Percentiles rank a stretch among this genome's conserved stretches.
Conservation (phyloP, 495 filamentous ascomycete genomes). For the Elasticomyces elasticus region DNA sequence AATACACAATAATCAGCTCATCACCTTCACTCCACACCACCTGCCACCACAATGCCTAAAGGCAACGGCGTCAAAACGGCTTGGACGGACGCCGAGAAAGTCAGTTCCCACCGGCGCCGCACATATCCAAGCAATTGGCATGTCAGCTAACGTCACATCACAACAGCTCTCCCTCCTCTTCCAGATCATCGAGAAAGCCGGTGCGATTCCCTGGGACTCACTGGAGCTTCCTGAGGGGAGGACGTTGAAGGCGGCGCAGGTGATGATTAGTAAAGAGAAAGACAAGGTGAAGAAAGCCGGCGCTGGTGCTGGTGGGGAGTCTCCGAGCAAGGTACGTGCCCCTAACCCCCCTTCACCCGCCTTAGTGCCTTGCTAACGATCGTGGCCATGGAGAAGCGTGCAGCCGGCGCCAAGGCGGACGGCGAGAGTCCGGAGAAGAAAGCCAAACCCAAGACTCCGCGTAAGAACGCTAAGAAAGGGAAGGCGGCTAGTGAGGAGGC, state of each 20-base stretch:
- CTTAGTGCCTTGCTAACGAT: too few relatives aligned
- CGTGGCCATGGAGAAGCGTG: not conserved
- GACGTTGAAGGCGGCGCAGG: conserved; percentile 11
- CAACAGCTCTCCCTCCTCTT: conserved; percentile 29
- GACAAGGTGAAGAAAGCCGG: conserved; percentile 4
- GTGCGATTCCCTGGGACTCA: conserved; percentile 18
- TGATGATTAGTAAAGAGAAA: conserved; percentile 19
- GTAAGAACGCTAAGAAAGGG: conserved; percentile 9
- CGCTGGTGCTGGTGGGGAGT: not conserved
- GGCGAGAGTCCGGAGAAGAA: conserved; percentile 14
- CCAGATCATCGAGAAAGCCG: conserved; percentile 20
- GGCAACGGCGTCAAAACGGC: not conserved
- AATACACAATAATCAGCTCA: not conserved
- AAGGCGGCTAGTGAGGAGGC: not conserved
- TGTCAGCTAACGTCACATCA: not conserved
- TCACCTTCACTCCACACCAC: not conserved
- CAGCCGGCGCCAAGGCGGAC: conserved; percentile 5
- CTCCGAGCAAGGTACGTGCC: not conserved
- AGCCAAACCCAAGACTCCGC: conserved; percentile 13
- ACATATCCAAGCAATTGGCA: not conserved
- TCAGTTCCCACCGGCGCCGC: conserved; percentile 10
- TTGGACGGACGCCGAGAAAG: conserved; percentile 36
- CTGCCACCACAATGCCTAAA: not conserved
- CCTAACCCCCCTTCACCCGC: too few relatives aligned
- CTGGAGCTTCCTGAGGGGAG: conserved; percentile 22